Evolutionary conservation across 192 early-diverging fungal species (phyloP).

Genomic region (Coemansia javaensis): DNA sequence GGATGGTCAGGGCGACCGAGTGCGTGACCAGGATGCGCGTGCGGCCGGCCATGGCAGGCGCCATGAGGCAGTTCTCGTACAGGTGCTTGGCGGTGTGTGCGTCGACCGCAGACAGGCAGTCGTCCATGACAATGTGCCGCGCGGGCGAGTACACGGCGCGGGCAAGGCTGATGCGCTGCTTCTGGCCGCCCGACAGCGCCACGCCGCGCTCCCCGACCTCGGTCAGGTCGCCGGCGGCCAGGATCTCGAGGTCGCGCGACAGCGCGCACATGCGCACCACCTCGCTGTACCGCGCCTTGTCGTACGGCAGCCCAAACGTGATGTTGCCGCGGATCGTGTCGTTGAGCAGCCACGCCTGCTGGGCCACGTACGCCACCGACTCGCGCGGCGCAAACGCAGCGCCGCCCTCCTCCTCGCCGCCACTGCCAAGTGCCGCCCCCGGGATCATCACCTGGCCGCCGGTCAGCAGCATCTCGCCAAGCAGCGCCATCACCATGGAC

Average conservation of each 20-base stretch:
- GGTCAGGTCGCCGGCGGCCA: constrained; percentile 84
- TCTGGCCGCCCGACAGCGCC: constrained; percentile 83
- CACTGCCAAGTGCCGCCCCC: constrained; percentile 30
- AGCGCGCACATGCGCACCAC: constrained; percentile 87
- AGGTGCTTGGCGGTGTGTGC: constrained; percentile 89
- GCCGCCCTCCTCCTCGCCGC: constrained; percentile 4
- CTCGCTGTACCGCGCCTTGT: constrained; percentile 69
- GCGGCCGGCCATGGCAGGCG: constrained; percentile 61
- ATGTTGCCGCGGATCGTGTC: constrained; percentile 82
- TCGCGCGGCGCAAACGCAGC: constrained; percentile 20
- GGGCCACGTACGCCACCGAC: constrained; percentile 82
- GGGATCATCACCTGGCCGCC: constrained; percentile 41
- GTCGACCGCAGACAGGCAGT: constrained; percentile 94
- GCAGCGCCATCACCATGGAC: constrained; percentile 68
- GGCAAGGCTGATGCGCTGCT: constrained; percentile 79
- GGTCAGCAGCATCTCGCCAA: constrained; percentile 67
- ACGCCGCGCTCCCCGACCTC: constrained; percentile 90
- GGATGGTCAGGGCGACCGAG: constrained; percentile 65
- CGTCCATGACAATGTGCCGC: constrained; percentile 75
- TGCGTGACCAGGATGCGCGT: constrained; percentile 95
- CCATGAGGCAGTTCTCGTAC: constrained; percentile 68
- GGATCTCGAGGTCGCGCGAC: constrained; percentile 70
- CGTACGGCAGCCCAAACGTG: constrained; percentile 71
- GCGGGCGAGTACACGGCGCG: constrained; percentile 77
- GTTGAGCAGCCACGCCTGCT: constrained; percentile 71